Conservation (phyloP, 345 rosid genomes). For the Pistacia vera region DNA sequence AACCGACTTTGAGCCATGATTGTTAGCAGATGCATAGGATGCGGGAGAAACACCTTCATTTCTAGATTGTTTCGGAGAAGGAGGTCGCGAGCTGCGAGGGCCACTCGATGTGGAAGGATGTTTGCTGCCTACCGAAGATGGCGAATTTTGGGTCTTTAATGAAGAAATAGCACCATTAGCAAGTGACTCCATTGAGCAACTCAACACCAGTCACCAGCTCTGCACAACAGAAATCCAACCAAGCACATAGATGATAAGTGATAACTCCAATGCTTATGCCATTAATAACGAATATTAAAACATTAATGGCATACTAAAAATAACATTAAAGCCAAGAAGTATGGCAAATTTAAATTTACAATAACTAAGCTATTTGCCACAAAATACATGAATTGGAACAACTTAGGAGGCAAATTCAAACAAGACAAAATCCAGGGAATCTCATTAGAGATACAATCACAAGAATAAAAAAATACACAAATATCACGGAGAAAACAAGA, state of each 20-base stretch:
- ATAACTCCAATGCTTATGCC: conserved; percentile 15
- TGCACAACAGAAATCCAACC: conserved; percentile 39
- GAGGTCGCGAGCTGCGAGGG: conserved; percentile 39
- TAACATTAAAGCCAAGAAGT: background rate
- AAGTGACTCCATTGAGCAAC: conserved; percentile 63
- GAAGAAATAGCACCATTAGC: conserved; percentile 43
- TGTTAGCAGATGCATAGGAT: conserved; percentile 12
- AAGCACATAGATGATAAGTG: conserved; percentile 15
- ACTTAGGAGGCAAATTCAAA: conserved; percentile 8
- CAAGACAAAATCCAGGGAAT: conserved; percentile 14
- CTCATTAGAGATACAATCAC: conserved; percentile 13
- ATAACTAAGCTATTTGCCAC: background rate
- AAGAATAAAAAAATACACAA: conserved; percentile 27
- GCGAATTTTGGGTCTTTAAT: conserved; percentile 43
- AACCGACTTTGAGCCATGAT: conserved; percentile 23
- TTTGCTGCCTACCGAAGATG: conserved; percentile 28
- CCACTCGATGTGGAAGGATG: conserved; percentile 31
- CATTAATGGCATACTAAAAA: conserved; percentile 21
- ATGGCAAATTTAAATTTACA: background rate
- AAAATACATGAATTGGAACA: background rate
- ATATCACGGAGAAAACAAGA: conserved; percentile 35
- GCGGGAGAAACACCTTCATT: conserved; percentile 30
- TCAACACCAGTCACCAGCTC: conserved; percentile 32
- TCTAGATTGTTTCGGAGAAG: conserved; percentile 46
- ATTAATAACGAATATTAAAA: conserved; percentile 22